Evolutionary conservation across 2,329 filamentous ascomycete species (phyloP), one percentile per base, ranked within the genome.

Genomic region (Fusarium guadeloupense): DNA sequence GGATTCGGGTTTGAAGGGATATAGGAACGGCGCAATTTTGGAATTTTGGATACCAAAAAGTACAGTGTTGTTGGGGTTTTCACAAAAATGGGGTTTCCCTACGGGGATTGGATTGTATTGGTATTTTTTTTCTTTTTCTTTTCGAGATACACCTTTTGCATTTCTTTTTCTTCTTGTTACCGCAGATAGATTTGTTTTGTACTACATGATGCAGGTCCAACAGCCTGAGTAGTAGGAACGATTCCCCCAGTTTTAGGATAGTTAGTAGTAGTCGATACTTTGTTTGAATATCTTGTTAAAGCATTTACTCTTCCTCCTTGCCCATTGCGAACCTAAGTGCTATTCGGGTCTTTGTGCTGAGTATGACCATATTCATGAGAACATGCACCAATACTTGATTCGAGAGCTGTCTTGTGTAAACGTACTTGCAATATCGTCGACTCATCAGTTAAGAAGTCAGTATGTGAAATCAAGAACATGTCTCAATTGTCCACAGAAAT

Each of bases 151-250:
- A 47, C 57, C 33, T 42, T 63, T 49, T 25, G 25, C 20, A 5
- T 30, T 30, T 30, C 13, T 5, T n/a, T 30, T 30, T 31, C 9
- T 52, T 56, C 23, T 63, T 64, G 34, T 54, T 48, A 46, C 48
- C 52, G n/a, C 52, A 67, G 56, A 67, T 66, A 66, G 65, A 67
- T 62, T 66, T 68, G 58, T 65, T 62, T 54, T 50, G 13, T 67
- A 39, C 58, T 60, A 62, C 62, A 52, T 33, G 51, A 54, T 59
- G 47, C 49, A 60, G 66, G 66, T 60, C 57, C 61, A 66, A 65
- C 62, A 68, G 47, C 61, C 58, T 46, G 52, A 46, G 59, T 67
- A 46, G 59, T 67, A 67, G 66, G 43, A 61, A 63, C 66, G 46
- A 63, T 66, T 51, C 61, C 57, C 62, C 66, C 62, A 17, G 35